Evolutionary conservation across 257 asterid species (phyloP).

Genomic region (Catharanthus roseus): DNA sequence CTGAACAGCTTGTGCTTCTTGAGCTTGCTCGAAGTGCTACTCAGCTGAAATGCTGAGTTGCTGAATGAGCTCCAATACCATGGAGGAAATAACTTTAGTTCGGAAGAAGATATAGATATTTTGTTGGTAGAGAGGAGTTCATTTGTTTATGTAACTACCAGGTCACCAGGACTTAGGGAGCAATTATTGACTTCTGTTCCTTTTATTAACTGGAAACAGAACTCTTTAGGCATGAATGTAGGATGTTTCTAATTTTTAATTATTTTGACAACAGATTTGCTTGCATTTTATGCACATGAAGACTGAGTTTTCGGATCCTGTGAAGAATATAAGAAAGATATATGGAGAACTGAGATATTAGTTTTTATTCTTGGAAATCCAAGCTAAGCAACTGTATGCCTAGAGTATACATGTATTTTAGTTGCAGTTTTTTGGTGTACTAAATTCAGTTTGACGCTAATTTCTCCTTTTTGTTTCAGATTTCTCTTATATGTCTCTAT

Average conservation of each 20-base stretch:
- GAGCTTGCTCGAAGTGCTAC: too few relatives aligned
- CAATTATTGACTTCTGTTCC: neutral
- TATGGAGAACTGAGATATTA: neutral
- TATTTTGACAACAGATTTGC: neutral
- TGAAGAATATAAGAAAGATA: neutral
- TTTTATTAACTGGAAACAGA: neutral
- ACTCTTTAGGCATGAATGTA: neutral
- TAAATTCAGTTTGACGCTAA: neutral
- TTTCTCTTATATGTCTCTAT: neutral
- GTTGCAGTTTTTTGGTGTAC: neutral
- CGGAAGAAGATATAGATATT: neutral
- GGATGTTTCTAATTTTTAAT: neutral
- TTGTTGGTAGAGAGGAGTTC: neutral
- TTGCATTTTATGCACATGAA: neutral
- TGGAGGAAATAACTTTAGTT: neutral
- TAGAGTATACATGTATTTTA: too few relatives aligned
- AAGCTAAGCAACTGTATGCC: neutral
- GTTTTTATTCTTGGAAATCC: neutral
- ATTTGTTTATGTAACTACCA: neutral
- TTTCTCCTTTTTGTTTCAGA: neutral
- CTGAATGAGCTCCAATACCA: too few relatives aligned
- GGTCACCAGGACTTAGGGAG: neutral
- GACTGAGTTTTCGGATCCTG: neutral
- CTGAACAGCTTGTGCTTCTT: too few relatives aligned
- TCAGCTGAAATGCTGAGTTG: too few relatives aligned